Base-by-base conservation (phyloP, 2,329 filamentous ascomycete genomes). In the Fusarium circinatum region DNA sequence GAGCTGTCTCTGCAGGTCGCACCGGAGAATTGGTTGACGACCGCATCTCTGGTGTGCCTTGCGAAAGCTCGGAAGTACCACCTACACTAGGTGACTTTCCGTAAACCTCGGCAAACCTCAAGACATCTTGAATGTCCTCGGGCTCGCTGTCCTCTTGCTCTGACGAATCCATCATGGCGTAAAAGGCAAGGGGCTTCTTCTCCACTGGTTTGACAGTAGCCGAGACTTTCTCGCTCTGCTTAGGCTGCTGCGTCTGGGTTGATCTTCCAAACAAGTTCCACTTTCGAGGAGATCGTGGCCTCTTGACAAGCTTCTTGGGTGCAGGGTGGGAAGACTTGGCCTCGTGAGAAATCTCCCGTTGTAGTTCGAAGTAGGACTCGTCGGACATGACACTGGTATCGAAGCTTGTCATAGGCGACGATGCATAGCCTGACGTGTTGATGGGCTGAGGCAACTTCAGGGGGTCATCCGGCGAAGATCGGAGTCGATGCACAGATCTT, bases 241-340 rank as follows among this genome's bases (percentile, higher is more conserved):
- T 86, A 6, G 73, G 76, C 6, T 84, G 76, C 47, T 85, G 82
- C 41, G 80, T 85, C 36, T 89, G 87, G 0, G 68, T 57, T 52
- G 87, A 87, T 52, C 89, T 85, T 55, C 89, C 86, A 73, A 92
- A 92, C 18, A 91, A 79, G 71, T 91, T 91, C 90, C 90, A 92
- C 74, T 88, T 90, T 13, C 87, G 85, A 30, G 89, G 89, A 32
- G 88, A 89, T 48, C 84, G 86, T 3, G 86, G 79, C 60, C 85
- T 84, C 78, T 90, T 91, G 28, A 85, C 84, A 28, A 89, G 79
- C 78, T 91, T 91, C 79, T 87, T 90, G 0, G 87, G 82, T 2
- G 77, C 79, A 26, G 78, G 73, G 28, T 70, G 79, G 6, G 78
- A 78, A 65, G 49, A 32, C 42, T 67, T 73, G 12, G 79, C 78